These are phyloP conservation scores for Fusarium verticillioides DNA, from an alignment of 2,329 filamentous ascomycete species.

Conservation along the genomic window DNA sequence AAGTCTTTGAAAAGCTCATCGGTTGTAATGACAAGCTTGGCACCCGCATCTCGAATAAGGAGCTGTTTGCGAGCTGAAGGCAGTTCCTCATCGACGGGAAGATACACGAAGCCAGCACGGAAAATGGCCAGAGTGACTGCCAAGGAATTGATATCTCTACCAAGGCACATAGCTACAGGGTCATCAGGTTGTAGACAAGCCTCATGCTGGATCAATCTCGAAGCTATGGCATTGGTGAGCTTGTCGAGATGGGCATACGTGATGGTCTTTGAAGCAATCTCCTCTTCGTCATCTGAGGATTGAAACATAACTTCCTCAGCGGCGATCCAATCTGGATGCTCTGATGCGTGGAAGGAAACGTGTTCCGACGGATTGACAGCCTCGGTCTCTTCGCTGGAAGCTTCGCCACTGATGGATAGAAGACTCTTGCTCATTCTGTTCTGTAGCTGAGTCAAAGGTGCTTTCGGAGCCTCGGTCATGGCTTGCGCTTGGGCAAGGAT, in stretches of 20 bases:
- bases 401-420: not conserved
- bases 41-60: conserved; percentile 12
- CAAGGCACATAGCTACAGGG: conserved; percentile 5
- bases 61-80: conserved; percentile 17
- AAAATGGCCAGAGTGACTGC: conserved; percentile 24
- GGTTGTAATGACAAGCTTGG: conserved; percentile 6
- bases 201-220: not conserved
- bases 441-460: not conserved
- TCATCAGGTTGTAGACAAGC: not conserved
- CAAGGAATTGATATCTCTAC: conserved; percentile 12
- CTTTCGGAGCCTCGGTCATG: not conserved
- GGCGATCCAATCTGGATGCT: conserved; percentile 20
- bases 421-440: not conserved
- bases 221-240: not conserved
- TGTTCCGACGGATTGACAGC: not conserved
- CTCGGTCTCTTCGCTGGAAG: accelerated
- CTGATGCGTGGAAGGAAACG: not conserved
- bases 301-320: conserved; percentile 9
- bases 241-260: conserved; percentile 3
- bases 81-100: conserved; percentile 6
- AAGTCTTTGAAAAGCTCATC: not conserved
- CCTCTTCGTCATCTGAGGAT: not conserved
- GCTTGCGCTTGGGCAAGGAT: conserved; percentile 2
- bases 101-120: conserved; percentile 3
- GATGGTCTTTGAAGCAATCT: not conserved